Evolutionary conservation across 2,329 filamentous ascomycete species (phyloP), one percentile per base, ranked within the genome.

Genomic region (Colletotrichum salicis): DNA sequence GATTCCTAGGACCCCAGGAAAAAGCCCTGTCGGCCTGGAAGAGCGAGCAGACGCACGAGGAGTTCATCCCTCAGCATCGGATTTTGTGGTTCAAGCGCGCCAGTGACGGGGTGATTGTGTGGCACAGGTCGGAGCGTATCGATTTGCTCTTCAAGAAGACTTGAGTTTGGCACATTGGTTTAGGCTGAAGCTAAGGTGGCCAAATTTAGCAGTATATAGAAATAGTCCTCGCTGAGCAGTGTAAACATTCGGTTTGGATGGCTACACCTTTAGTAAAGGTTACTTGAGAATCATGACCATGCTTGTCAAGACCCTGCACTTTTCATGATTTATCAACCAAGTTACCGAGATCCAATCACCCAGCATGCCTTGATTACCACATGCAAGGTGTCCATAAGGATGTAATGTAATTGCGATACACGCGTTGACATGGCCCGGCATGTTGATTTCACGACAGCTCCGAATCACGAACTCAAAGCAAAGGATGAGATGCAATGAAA

Each of bases 41-140:
- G 81, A 83, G 81, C 19, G 89, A 91, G 76, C 86, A 88, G 79
- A 91, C 89, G 37, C 87, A 91, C 74, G 89, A 91, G 71, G 90
- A 92, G 78, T 92, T 91, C 76, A 91, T 92, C 67, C 90, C 90
- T 7, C 88, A 91, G 79, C 89, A 91, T 76, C 84, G 90, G 19
- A 89, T 92, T 73, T 77, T 90, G 67, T 91, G 90, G 77, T 91
- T 92, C 76, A 89, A 86, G 78, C 82, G 85, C 12, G 84, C 79
- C 77, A 86, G 84, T 68, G 87, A 89, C 71, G 83, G 83, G 0
- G 77, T 77, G 5, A 78, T 87, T n/a, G 82, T 91, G 4, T 91
- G 90, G 89, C 88, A 91, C 75, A 80, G 87, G 72, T 83, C 82
- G 74, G 83, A 81, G 72, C 86, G 88, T 74, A 83, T 82, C 60